Evolutionary conservation across 1,284 basidiomycete genomes (phyloP), one percentile per base, ranked within the genome.

Genomic region (Apiotrichum montevideense): DNA sequence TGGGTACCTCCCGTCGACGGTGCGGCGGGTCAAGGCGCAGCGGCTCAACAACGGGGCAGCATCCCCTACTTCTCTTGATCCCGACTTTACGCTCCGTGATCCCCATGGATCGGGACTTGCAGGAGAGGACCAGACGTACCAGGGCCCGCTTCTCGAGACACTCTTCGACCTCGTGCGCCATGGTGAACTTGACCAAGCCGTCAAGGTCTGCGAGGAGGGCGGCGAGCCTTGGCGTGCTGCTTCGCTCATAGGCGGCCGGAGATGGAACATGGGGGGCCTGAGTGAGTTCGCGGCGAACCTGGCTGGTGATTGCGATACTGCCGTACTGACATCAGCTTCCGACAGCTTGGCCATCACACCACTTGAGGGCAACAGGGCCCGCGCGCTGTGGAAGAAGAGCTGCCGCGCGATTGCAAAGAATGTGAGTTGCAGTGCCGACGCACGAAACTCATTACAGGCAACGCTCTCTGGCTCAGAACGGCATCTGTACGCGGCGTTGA

Each of bases 401-500:
- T 95, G 90, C 71, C 82, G 84, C 43, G 83, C 84, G 10, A 84
- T 88, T 6, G 90, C 91, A 4, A 79, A 85, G 8, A 89, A 87
- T 63, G 88, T 90, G 68, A 54, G 83, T 48, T 48, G 21, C 49
- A 82, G 43, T 21, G 21, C 21, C 21, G 21, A 21, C 21, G 21
- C 21, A 21, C 21, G 21, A 10, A 52, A 39, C 35, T 29, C 49
- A 41, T 40, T 2, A 0, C 66, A 93, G 88, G 77, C 83, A 35
- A 79, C 80, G 29, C 78, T 96, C 5, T 81, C 88, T 0, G 80
- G 85, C 11, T 81, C 85, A 51, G 94, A 97, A 71, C 84, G 91
- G 13, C 83, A 86, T 0, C 77, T 98, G 0, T 95, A 94, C 66
- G 94, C 93, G 0, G 85, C 91, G 0, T 82, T 98, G 6, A 86